These are phyloP conservation scores for Kentomonas sorsogonicus DNA, from an alignment of 208 protist species.

Conservation along the genomic window DNA sequence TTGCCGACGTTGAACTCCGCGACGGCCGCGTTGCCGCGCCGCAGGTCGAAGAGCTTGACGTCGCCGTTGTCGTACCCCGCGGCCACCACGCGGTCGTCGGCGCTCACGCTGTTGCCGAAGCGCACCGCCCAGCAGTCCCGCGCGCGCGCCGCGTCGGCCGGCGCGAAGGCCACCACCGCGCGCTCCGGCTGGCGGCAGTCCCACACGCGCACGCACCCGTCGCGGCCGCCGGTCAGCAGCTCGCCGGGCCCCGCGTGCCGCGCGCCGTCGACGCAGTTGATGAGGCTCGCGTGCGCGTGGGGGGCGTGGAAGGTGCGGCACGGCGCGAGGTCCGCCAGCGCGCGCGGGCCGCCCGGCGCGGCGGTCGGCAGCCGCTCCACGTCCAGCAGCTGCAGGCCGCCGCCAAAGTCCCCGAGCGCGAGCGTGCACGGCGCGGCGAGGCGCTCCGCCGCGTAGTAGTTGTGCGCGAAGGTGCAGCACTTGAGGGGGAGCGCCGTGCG, in stretches of 20 bases:
- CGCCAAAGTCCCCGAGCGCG: conserved; percentile 86
- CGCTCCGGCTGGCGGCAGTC: conserved; percentile 84
- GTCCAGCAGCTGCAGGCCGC: conserved; percentile 77
- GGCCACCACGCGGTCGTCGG: conserved; percentile 87
- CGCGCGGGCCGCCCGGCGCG: background rate
- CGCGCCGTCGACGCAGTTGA: conserved; percentile 93
- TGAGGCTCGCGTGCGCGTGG: conserved; percentile 89
- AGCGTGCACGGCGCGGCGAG: conserved; percentile 28
- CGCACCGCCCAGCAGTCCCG: conserved; percentile 92
- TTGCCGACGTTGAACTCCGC: conserved; percentile 93
- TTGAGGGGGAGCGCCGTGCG: conserved; percentile 69
- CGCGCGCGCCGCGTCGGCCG: conserved; percentile 41
- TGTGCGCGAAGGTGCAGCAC: conserved; percentile 89
- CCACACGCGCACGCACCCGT: conserved; percentile 92
- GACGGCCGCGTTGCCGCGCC: conserved; percentile 80
- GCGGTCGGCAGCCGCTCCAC: conserved; percentile 36
- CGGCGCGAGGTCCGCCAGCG: conserved; percentile 24
- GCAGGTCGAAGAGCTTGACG: conserved; percentile 93
- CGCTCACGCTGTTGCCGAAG: conserved; percentile 89
- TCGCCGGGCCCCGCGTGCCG: conserved; percentile 81
- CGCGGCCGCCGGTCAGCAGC: conserved; percentile 80
- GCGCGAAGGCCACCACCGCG: conserved; percentile 81
- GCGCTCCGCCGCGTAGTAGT: conserved; percentile 18
- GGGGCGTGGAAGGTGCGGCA: conserved; percentile 42
- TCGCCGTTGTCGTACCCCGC: conserved; percentile 95